Evolutionary conservation across 225 moss, liverwort and hornwort species (phyloP), one percentile per base, ranked within the genome.

Genomic region (Ulota crispa): DNA sequence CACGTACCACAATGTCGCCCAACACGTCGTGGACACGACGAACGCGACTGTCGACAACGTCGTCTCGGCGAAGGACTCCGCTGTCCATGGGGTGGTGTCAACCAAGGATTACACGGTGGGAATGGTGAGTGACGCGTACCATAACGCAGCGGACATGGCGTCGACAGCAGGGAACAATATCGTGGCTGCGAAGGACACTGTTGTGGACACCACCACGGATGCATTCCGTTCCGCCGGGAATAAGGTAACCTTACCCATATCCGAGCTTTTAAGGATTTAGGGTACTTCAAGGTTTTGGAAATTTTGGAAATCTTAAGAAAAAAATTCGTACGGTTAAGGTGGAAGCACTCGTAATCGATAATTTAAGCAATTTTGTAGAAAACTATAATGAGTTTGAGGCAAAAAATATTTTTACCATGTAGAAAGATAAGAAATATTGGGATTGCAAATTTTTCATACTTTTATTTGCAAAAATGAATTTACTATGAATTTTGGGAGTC

Each of bases 61-160:
- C 0, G 60, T n/a, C 2, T 64, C 50, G 2, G 66, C 75, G 0
- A 82, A 82, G 63, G 82, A 82, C 36, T 34, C 82, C 1, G 31
- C 75, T 0, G 23, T 82, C 1, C 81, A 74, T 8, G 81, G 72
- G 6, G 68, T 41, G 0, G 79, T 2, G 1, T 61, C 68, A 9
- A 68, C 68, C 0, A 79, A 79, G 27, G 81, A 84, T 21, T 72
- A 2, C 0, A 55, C 81, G 0, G 31, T 8, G 1, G 81, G 73
- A 11, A 57, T 53, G 59, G 81, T 65, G 1, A 78, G 47, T 21
- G 80, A 76, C 31, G 76, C 55, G 1, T 76, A 80, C 31, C 67
- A 69, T 2, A 39, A 67, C 7, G 73, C 80, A 0, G 21, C 73
- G 1, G 18, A 79, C 34, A 72, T 83, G 56, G 78, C 67, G 1